Evolutionary conservation across 768 basidiomycete genomes (phyloP).

Genomic region (Gymnopilus dilepis): DNA sequence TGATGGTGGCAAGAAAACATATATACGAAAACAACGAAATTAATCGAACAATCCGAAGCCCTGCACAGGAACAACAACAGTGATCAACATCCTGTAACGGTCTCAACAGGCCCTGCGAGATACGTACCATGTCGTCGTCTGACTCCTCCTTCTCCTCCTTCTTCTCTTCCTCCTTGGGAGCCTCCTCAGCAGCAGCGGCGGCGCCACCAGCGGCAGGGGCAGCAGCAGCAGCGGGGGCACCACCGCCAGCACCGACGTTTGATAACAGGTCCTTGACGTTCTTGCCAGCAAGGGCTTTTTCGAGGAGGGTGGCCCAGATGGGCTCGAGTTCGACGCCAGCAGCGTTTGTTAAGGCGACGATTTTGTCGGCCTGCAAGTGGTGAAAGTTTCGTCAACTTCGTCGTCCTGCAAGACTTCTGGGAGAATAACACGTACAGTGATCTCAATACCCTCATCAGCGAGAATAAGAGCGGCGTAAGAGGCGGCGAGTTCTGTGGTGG

Average conservation of each 20-base stretch:
- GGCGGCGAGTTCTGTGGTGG: slow-evolving; percentile 81
- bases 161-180: slow-evolving; percentile 81
- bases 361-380: slow-evolving; percentile 84
- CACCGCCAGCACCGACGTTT: slow-evolving; percentile 75
- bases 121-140: slow-evolving; percentile 86
- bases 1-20: slow-evolving; percentile 15
- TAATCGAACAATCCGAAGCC: slow-evolving; percentile 98
- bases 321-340: slow-evolving; percentile 89
- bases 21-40: slow-evolving; percentile 33
- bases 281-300: slow-evolving; percentile 98
- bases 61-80: slow-evolving; percentile 41
- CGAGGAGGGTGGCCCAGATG: slow-evolving; percentile 97
- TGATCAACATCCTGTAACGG: neutral
- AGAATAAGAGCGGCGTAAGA: slow-evolving; percentile 98
- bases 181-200: slow-evolving; percentile 58
- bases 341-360: slow-evolving; percentile 80
- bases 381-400: slow-evolving; percentile 6
- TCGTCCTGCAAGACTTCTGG: neutral
- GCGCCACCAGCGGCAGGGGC: slow-evolving; percentile 50
- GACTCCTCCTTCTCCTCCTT: slow-evolving; percentile 90
- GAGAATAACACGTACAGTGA: slow-evolving; percentile 74
- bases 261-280: slow-evolving; percentile 95
- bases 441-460: slow-evolving; percentile 96
- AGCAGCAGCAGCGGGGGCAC: slow-evolving; percentile 53
- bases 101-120: neutral